Percentiles rank a stretch among this genome's conserved stretches.
These are phyloP conservation scores for Mortierella alpina DNA, from an alignment of 192 early-diverging fungal genomes.

Conservation along the genomic window DNA sequence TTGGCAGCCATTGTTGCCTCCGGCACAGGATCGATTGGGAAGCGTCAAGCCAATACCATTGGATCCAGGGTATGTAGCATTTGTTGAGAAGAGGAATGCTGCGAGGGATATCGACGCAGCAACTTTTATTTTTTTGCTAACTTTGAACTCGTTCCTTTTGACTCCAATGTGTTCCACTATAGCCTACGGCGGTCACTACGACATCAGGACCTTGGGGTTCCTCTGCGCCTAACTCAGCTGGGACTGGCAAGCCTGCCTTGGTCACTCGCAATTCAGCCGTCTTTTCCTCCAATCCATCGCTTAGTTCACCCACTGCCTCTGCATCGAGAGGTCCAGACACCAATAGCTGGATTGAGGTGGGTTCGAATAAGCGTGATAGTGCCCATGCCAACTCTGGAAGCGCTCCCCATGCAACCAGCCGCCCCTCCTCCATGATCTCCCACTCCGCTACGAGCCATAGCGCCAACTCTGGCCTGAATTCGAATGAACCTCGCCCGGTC, in stretches of 20 bases:
- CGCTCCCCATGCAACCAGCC: conserved; percentile 13
- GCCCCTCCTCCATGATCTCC: neutral
- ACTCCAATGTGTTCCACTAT: neutral
- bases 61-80: conserved; percentile 31
- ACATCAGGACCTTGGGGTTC: conserved; percentile 28
- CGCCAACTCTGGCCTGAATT: conserved; percentile 2
- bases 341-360: conserved; percentile 40
- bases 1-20: conserved; percentile 28
- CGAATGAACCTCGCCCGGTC: conserved; percentile 53
- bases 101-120: too few species aligned
- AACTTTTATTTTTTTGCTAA: neutral
- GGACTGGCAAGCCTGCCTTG: conserved; percentile 7
- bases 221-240: conserved; percentile 6
- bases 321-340: conserved; percentile 1
- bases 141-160: neutral
- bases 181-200: conserved; percentile 3
- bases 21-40: conserved; percentile 35
- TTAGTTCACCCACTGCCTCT: conserved; percentile 13
- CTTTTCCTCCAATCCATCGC: conserved; percentile 14
- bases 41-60: conserved; percentile 58
- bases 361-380: conserved; percentile 6
- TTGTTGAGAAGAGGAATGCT: neutral
- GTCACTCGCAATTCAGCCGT: conserved; percentile 16
- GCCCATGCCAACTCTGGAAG: neutral
- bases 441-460: neutral